These are phyloP conservation scores for Uromyces viciae-fabae DNA, from an alignment of 1,284 basidiomycete genomes.

Conservation along the genomic window DNA sequence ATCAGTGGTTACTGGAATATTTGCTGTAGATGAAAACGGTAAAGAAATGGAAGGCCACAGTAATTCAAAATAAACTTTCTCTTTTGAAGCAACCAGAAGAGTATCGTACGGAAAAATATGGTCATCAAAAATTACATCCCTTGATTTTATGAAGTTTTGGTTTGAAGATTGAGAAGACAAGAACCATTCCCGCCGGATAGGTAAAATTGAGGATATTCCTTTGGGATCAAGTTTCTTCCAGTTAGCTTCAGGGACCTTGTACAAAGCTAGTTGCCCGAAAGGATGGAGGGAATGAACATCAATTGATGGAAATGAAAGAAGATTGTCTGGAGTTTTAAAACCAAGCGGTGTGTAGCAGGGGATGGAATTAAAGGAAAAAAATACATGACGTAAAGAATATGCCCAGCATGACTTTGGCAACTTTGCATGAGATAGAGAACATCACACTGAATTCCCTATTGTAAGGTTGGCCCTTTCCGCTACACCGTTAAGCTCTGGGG, in stretches of 20 bases:
- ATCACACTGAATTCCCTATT: conserved; percentile 49
- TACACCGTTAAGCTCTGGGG: conserved; percentile 54
- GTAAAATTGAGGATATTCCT: not conserved
- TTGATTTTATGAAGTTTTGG: not conserved
- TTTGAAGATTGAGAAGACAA: not conserved
- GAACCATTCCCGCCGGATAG: not conserved
- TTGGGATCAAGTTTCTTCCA: not conserved
- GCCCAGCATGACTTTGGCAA: conserved; percentile 55
- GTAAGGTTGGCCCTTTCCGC: conserved; percentile 52
- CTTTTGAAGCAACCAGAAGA: too few species aligned
- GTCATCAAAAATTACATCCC: conserved; percentile 11
- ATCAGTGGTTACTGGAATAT: too few species aligned
- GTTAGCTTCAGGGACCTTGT: conserved; percentile 8
- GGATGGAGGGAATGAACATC: not conserved
- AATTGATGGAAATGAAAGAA: not conserved
- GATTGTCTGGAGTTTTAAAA: not conserved
- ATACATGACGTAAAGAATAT: conserved; percentile 52
- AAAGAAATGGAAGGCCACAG: too few species aligned
- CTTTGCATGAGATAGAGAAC: conserved; percentile 51
- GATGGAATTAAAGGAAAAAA: conserved; percentile 55
- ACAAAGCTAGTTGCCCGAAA: conserved; percentile 12
- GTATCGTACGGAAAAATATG: not conserved
- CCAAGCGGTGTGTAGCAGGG: conserved; percentile 24
- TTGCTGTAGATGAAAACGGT: too few species aligned
- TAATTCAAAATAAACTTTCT: too few species aligned